Evolutionary conservation across 331 rosid genomes (phyloP).

Genomic region (Telfairia occidentalis): DNA sequence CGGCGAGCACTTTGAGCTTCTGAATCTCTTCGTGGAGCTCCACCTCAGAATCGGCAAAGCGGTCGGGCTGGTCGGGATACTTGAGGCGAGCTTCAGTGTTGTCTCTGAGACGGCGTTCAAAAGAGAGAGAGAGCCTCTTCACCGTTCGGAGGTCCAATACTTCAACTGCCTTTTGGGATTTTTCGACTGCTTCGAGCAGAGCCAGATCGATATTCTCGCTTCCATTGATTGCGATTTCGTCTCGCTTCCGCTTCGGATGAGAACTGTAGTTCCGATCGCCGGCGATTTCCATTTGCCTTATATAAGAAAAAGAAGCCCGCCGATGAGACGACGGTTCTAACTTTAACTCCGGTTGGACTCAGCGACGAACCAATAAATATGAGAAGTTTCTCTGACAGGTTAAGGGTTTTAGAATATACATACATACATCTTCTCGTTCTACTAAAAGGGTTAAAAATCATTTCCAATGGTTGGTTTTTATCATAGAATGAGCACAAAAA

Average conservation of each 20-base stretch:
- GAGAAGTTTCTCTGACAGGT: not conserved
- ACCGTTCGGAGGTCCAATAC: constrained; percentile 52
- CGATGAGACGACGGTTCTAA: not conserved
- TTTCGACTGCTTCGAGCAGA: constrained; percentile 72
- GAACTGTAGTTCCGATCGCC: constrained; percentile 25
- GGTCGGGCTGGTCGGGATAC: constrained; percentile 77
- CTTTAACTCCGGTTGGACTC: not conserved
- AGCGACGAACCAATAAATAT: not conserved
- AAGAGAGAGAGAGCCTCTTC: constrained; percentile 65
- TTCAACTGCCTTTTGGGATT: constrained; percentile 45
- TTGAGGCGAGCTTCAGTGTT: constrained; percentile 86
- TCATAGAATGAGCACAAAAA: too few relatives aligned
- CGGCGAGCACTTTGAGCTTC: constrained; percentile 68
- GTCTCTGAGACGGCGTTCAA: constrained; percentile 80
- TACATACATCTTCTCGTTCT: too few relatives aligned
- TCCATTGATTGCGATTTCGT: constrained; percentile 24
- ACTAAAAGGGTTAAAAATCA: too few relatives aligned
- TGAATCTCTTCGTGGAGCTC: constrained; percentile 89
- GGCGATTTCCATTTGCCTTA: constrained; percentile 29
- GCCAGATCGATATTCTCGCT: constrained; percentile 37
- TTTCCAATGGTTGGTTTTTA: too few relatives aligned
- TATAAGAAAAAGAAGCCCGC: not conserved
- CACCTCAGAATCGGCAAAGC: constrained; percentile 79
- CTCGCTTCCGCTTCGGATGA: constrained; percentile 47
- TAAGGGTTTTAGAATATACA: not conserved